These are phyloP conservation scores for Phytophthora lateralis DNA, from an alignment of 352 stramenopile species.

Conservation along the genomic window DNA sequence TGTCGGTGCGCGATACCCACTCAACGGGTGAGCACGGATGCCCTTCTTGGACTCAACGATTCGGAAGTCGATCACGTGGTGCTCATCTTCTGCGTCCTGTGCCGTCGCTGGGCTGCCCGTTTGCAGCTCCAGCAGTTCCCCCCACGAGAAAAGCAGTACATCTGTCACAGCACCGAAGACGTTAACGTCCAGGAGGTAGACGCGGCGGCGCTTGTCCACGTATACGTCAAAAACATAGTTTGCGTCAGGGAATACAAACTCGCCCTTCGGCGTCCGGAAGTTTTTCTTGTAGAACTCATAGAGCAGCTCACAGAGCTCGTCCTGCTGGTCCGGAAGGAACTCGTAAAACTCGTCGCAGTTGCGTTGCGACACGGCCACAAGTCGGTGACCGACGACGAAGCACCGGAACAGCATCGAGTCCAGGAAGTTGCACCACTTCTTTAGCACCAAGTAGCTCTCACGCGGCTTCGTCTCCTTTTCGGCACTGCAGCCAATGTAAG, in stretches of 20 bases:
- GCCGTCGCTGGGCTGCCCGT: slow-evolving; percentile 14
- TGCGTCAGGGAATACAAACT: slow-evolving; percentile 59
- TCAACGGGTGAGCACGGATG: slow-evolving; percentile 72
- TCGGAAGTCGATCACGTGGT: slow-evolving; percentile 76
- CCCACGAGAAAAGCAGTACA: slow-evolving; percentile 93
- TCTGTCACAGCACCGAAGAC: slow-evolving; percentile 93
- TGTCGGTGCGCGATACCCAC: slow-evolving; percentile 82
- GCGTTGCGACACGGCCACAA: slow-evolving; percentile 92
- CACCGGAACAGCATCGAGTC: slow-evolving; percentile 96
- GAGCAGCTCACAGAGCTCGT: slow-evolving; percentile 68
- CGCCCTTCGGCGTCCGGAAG: slow-evolving; percentile 34
- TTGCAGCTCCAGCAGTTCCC: slow-evolving; percentile 67
- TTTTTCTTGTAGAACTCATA: slow-evolving; percentile 65
- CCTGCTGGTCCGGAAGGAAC: slow-evolving; percentile 84
- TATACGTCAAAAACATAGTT: slow-evolving; percentile 96
- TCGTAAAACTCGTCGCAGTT: slow-evolving; percentile 92
- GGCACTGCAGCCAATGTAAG: slow-evolving; percentile 71
- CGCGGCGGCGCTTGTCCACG: slow-evolving; percentile 91
- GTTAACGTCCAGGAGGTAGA: slow-evolving; percentile 96
- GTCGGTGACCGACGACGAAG: slow-evolving; percentile 84
- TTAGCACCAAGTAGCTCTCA: slow-evolving; percentile 85
- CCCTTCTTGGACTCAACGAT: slow-evolving; percentile 71
- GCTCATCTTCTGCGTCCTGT: slow-evolving; percentile 42
- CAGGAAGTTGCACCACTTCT: slow-evolving; percentile 95
- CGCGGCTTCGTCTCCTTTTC: slow-evolving; percentile 17